Evolutionary conservation across 768 basidiomycete genomes (phyloP).

Genomic region (Agaricus blazei): DNA sequence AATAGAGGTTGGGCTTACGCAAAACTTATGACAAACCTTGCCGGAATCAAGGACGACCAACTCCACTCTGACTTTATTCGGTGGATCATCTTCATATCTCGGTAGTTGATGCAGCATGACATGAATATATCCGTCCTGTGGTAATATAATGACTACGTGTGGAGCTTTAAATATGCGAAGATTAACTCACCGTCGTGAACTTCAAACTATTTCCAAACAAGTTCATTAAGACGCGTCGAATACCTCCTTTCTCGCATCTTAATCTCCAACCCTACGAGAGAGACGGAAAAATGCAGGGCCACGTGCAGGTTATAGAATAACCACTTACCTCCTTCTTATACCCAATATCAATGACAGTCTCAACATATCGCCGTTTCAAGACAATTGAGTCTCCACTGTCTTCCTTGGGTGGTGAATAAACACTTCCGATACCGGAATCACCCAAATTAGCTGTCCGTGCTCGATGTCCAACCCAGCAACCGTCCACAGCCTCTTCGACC

Average conservation of each 20-base stretch:
- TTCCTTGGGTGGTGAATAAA: constrained; percentile 81
- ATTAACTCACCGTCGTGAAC: constrained; percentile 67
- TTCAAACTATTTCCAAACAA: constrained; percentile 92
- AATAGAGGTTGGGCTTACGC: background rate
- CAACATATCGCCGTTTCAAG: constrained; percentile 52
- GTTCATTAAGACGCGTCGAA: constrained; percentile 91
- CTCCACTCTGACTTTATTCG: constrained; percentile 69
- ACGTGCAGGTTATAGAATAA: background rate
- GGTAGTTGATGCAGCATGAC: constrained; percentile 75
- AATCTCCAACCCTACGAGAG: constrained; percentile 71
- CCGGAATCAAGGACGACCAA: constrained; percentile 85
- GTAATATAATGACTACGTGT: background rate
- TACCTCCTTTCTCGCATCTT: constrained; percentile 88
- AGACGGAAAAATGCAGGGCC: background rate
- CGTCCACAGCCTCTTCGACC: constrained; percentile 86
- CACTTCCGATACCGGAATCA: constrained; percentile 83
- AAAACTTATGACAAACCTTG: constrained; percentile 44
- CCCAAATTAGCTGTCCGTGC: constrained; percentile 67
- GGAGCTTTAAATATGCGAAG: background rate
- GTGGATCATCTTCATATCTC: constrained; percentile 43
- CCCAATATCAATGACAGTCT: constrained; percentile 86
- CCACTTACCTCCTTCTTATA: constrained; percentile 56
- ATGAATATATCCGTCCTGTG: constrained; percentile 81
- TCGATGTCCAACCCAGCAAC: constrained; percentile 90
- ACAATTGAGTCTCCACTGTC: constrained; percentile 35